Evolutionary conservation across 768 basidiomycete species (phyloP).

Genomic region (Chalciporus piperatus): DNA sequence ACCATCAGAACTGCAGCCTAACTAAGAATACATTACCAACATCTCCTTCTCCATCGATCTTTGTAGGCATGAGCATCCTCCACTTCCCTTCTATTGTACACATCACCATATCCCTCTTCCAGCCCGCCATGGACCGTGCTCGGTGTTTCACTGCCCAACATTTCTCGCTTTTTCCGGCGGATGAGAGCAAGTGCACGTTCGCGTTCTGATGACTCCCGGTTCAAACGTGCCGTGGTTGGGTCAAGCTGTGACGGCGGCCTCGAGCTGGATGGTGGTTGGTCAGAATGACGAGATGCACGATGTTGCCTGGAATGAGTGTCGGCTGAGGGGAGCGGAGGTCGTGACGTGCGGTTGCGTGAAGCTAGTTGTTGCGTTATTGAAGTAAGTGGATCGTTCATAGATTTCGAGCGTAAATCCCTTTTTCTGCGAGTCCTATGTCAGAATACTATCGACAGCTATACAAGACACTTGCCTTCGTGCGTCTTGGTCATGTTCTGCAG

Average conservation of each 20-base stretch:
- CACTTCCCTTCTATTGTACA: conserved; percentile 68
- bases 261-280: conserved; percentile 2
- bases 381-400: conserved; percentile 66
- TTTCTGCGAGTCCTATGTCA: conserved; percentile 37
- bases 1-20: too few relatives aligned
- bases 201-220: conserved; percentile 73
- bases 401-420: conserved; percentile 63
- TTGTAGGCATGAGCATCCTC: conserved; percentile 62
- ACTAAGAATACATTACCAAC: conserved; percentile 23
- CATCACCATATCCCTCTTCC: conserved; percentile 57
- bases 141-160: conserved; percentile 65
- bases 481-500: conserved; percentile 30
- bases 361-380: conserved; percentile 68
- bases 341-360: conserved; percentile 30
- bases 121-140: conserved; percentile 53
- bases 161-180: conserved; percentile 60
- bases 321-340: conserved; percentile 15
- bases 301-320: conserved; percentile 17
- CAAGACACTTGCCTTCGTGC: conserved; percentile 36
- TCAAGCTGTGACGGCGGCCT: conserved; percentile 23
- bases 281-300: conserved; percentile 8
- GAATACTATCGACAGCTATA: background rate
- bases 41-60: conserved; percentile 33
- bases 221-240: conserved; percentile 52
- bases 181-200: conserved; percentile 74